Base-by-base conservation (phyloP, 2,329 filamentous ascomycete genomes). In the Sphaceloma murrayae region DNA sequence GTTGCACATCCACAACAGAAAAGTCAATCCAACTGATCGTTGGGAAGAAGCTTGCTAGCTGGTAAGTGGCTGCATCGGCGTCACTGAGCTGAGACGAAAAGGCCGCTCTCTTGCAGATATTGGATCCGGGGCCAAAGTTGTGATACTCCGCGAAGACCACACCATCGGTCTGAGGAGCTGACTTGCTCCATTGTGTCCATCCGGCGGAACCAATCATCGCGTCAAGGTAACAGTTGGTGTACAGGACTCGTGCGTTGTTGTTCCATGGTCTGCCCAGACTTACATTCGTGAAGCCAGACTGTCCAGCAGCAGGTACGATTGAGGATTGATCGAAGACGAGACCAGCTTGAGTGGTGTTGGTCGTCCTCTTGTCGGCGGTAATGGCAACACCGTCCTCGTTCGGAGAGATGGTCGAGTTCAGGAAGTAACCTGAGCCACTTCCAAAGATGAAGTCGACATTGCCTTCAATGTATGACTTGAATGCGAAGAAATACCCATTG, bases 371-470 rank as follows among this genome's bases (percentile, higher is more conserved):
- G 48, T 57, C 55, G 22, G 62, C 62, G 6, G 61, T 64, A 31
- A 65, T 57, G 33, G 52, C 57, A 43, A 58, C 52, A n/a, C 52
- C 57, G 27, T 64, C 61, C 21, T 57, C 54, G 31, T 62, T 63
- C 0, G 61, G 57, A 3, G 60, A 55, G 14, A 64, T 64, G 5
- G 58, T 62, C 5, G 57, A 58, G 45, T 57, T 58, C n/a, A 54
- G 54, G 57, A 70, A 69, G 49, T 70, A 70, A 5, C 57, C 67
- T 1, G 65, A 57, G 2, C 66, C 67, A 18, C 59, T 55, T 7
- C 67, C 67, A 52, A 62, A 62, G 16, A 64, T 68, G 58, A 68
- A 67, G 27, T 69, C 64, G 24, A 66, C 57, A 18, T 63, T 63
- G 3, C 62, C 64, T 45, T 62, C 59, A 24, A 66, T 58, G 46